These are phyloP conservation scores for Aspergillus coremiiformis DNA, from an alignment of 495 filamentous ascomycete species.

Conservation along the genomic window DNA sequence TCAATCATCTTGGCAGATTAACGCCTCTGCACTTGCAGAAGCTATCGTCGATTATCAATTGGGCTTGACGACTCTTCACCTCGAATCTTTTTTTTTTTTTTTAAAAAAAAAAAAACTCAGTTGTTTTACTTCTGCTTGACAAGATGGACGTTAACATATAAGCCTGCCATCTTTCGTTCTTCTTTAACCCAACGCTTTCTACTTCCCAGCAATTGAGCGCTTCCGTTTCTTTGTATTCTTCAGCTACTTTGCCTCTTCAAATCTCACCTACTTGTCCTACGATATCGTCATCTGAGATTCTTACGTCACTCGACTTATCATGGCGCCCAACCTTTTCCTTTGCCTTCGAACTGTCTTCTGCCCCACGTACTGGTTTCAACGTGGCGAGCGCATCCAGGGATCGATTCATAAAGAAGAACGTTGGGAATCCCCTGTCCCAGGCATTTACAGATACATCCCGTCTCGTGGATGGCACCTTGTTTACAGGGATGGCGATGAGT, in stretches of 20 bases:
- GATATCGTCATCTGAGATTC: background rate
- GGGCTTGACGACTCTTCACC: background rate
- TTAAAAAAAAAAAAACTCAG: too few relatives aligned
- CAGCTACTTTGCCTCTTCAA: background rate
- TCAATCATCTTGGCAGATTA: background rate
- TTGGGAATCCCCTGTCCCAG: slow-evolving; percentile 40
- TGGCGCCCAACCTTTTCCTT: slow-evolving; percentile 43
- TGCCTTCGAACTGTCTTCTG: slow-evolving; percentile 37
- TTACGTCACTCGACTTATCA: slow-evolving; percentile 6
- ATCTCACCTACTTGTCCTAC: background rate
- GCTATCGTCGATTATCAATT: background rate
- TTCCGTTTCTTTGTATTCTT: slow-evolving; percentile 10
- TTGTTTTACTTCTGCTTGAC: slow-evolving; percentile 13
- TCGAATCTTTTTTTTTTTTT: slow-evolving; percentile 5
- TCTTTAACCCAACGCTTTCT: slow-evolving; percentile 14
- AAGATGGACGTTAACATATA: slow-evolving; percentile 37
- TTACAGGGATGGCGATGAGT: slow-evolving; percentile 28
- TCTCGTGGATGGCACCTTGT: slow-evolving; percentile 40
- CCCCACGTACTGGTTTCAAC: slow-evolving; percentile 40
- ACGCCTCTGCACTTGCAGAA: background rate
- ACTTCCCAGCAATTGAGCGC: slow-evolving; percentile 20
- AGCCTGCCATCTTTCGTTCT: slow-evolving; percentile 8
- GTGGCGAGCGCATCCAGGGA: slow-evolving; percentile 31
- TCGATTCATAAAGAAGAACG: slow-evolving; percentile 35
- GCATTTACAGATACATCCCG: slow-evolving; percentile 40